phyloP scores from a whole-genome alignment of 2,329 filamentous ascomycete species.

The Calonectria multiphialidica region DNA sequence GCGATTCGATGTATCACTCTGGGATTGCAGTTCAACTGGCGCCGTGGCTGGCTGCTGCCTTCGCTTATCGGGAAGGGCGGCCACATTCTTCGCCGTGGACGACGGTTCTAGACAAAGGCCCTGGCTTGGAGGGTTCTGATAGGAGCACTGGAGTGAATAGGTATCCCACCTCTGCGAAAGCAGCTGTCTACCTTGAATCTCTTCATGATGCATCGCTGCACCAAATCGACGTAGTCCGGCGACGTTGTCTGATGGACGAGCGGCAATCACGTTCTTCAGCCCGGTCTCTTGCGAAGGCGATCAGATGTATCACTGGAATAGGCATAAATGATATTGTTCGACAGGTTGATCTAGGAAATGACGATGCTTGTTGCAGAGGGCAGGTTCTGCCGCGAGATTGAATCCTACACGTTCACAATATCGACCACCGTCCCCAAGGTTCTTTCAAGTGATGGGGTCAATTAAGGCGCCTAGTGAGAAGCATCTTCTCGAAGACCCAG shows the following conservation, averaged over 20 bases:
- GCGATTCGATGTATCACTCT: background rate
- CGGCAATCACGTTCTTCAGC: constrained; percentile 30
- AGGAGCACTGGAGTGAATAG: constrained; percentile 24
- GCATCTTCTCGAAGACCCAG: constrained; percentile 25
- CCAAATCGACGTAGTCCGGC: constrained; percentile 35
- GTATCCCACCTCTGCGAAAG: constrained; percentile 29
- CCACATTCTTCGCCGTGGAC: constrained; percentile 13
- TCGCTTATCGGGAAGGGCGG: background rate
- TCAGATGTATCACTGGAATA: constrained; percentile 13
- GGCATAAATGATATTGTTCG: background rate
- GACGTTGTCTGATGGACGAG: constrained; percentile 31
- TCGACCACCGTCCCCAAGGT: background rate
- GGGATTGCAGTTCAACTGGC: background rate
- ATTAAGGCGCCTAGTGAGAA: background rate
- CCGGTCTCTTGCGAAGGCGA: constrained; percentile 23
- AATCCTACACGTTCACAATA: background rate
- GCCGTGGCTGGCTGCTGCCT: background rate
- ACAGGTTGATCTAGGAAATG: background rate
- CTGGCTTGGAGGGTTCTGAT: background rate
- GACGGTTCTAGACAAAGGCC: background rate
- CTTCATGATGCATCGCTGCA: constrained; percentile 43
- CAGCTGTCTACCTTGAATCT: constrained; percentile 29
- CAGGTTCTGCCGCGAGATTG: constrained; percentile 12
- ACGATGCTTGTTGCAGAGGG: background rate
- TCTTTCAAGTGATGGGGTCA: background rate